Conservation (phyloP, 257 asterid species). For the Ehretia macrophylla region DNA sequence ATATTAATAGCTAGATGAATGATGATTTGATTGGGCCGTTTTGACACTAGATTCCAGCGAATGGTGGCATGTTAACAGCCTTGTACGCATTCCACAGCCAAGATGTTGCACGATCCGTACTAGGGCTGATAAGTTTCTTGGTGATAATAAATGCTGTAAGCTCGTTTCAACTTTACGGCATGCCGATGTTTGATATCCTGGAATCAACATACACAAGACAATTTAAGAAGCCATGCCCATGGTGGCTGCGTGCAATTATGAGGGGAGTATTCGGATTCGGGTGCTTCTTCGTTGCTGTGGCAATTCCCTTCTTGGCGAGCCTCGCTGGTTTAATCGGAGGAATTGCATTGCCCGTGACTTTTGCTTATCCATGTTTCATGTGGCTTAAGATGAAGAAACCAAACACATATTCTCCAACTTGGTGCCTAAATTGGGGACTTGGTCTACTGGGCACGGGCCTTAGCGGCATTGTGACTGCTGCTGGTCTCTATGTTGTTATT, state of each 20-base stretch:
- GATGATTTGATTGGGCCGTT: too few relatives aligned
- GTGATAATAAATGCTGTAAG: slow-evolving; percentile 67
- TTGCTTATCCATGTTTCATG: slow-evolving; percentile 84
- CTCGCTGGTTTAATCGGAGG: slow-evolving; percentile 82
- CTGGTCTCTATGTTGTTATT: slow-evolving; percentile 58
- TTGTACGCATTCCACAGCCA: slow-evolving; percentile 46
- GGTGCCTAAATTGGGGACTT: slow-evolving; percentile 77
- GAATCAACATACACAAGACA: slow-evolving; percentile 56
- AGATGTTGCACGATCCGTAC: slow-evolving; percentile 42
- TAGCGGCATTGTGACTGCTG: slow-evolving; percentile 48
- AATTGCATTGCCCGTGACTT: slow-evolving; percentile 62
- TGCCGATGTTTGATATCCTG: slow-evolving; percentile 76
- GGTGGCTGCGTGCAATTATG: slow-evolving; percentile 69
- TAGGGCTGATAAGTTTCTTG: slow-evolving; percentile 45
- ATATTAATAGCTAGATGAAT: too few relatives aligned
- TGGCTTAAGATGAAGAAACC: slow-evolving; percentile 86
- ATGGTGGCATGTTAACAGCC: slow-evolving; percentile 74
- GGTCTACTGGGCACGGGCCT: slow-evolving; percentile 61
- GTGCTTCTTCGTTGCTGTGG: slow-evolving; percentile 72
- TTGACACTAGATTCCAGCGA: slow-evolving; percentile 68
- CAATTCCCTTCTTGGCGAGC: slow-evolving; percentile 73
- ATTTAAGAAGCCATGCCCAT: slow-evolving; percentile 66
- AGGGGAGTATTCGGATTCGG: slow-evolving; percentile 54
- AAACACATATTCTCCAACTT: slow-evolving; percentile 31
- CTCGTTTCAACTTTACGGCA: slow-evolving; percentile 82